phyloP scores from a whole-genome alignment of 2,329 filamentous ascomycete genomes.

The Alternaria alternata region DNA sequence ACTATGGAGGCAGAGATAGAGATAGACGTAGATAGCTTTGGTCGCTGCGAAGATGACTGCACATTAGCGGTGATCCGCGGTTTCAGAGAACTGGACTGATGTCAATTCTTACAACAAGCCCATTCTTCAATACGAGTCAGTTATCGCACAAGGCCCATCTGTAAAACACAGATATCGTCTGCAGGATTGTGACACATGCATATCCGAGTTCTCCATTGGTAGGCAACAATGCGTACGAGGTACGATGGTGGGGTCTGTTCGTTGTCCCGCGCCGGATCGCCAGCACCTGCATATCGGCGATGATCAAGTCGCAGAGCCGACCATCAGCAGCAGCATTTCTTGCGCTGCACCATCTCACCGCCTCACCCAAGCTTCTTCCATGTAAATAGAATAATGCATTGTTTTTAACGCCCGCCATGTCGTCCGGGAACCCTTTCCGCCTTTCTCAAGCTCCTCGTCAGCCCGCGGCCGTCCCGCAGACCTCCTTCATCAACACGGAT shows the following conservation, averaged over 20 bases:
- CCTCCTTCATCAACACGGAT: conserved; percentile 38
- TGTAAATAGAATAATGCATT: conserved; percentile 53
- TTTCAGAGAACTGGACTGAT: not conserved
- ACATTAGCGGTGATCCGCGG: not conserved
- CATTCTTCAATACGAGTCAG: not conserved
- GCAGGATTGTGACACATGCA: not conserved
- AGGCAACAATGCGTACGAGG: conserved; percentile 16
- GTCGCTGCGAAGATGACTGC: not conserved
- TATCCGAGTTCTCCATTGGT: conserved; percentile 3
- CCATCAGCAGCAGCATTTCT: conserved; percentile 33
- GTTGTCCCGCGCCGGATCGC: conserved; percentile 33
- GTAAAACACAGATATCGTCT: not conserved
- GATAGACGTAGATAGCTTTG: not conserved
- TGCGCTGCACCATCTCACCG: conserved; percentile 27
- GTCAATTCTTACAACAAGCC: not conserved
- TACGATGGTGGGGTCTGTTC: conserved; percentile 29
- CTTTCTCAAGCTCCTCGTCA: conserved; percentile 40
- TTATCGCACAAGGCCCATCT: not conserved
- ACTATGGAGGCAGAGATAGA: not conserved
- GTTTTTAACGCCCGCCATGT: conserved; percentile 48
- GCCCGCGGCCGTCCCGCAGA: conserved; percentile 32
- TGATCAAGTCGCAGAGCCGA: conserved; percentile 23
- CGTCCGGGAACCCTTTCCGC: conserved; percentile 52
- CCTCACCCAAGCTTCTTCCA: conserved; percentile 33
- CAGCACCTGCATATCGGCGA: conserved; percentile 28